These are phyloP conservation scores for Quercus robur DNA, from an alignment of 306 rosid species.

Conservation along the genomic window DNA sequence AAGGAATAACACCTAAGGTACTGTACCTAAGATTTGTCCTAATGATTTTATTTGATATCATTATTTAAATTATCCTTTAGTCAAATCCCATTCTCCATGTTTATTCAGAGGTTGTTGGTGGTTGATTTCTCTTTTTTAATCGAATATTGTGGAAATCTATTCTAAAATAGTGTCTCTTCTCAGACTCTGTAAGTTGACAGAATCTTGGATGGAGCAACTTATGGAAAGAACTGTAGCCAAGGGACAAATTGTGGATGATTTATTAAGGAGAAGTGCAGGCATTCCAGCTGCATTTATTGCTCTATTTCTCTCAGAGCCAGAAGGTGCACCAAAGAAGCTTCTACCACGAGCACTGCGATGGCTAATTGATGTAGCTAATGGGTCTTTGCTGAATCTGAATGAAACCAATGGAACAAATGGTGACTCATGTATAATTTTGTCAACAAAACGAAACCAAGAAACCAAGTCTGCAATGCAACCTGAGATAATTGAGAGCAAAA, in stretches of 20 bases:
- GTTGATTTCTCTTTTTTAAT: background rate
- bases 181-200: constrained; percentile 89
- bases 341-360: constrained; percentile 85
- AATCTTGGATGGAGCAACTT: constrained; percentile 95
- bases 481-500: constrained; percentile 40
- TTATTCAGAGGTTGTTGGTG: background rate
- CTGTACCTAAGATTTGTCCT: fast-evolving
- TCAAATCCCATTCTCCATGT: background rate
- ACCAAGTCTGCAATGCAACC: constrained; percentile 19
- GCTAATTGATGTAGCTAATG: constrained; percentile 81
- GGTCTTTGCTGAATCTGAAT: constrained; percentile 47
- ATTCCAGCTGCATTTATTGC: constrained; percentile 97
- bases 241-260: constrained; percentile 87
- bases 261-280: constrained; percentile 98
- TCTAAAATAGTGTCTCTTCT: constrained; percentile 26
- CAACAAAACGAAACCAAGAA: constrained; percentile 30
- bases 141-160: background rate
- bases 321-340: constrained; percentile 95
- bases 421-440: constrained; percentile 24
- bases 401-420: constrained; percentile 42
- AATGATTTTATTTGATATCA: background rate
- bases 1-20: too few relatives aligned
- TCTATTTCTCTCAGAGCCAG: constrained; percentile 97
- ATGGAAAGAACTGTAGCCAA: constrained; percentile 87
- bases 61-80: background rate